Evolutionary conservation across 495 filamentous ascomycete species (phyloP), one percentile per base, ranked within the genome.

Genomic region (Penicillium crystallinum): DNA sequence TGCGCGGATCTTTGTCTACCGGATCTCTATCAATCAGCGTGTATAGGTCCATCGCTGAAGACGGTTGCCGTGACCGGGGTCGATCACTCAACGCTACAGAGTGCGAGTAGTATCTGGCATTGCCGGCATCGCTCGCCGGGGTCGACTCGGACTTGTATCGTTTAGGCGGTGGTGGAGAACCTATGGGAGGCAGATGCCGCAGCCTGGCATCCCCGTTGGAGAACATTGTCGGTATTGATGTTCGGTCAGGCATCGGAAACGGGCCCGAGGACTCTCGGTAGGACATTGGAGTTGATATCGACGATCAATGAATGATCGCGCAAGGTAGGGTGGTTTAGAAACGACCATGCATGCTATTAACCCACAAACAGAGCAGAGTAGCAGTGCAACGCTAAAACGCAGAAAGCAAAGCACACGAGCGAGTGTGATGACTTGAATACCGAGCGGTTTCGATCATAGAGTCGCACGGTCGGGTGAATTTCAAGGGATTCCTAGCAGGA

Each of bases 31-130:
- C 69, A 18, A 70, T 69, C 48, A 75, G 65, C 38, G 54, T 55
- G 40, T 74, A 66, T 46, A 75, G 67, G 22, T 74, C 71, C 72
- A 75, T 75, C 3, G 71, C 70, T 7, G 71, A 68, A 6, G 72
- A 75, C 8, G 70, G 69, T 44, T 73, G 67, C 40, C 72, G 63
- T 12, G 69, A 68, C 3, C 64, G 62, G 19, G 49, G 58, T 21
- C 59, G 55, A 6, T 73, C 68, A 43, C 63, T 67, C 22, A 62
- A 40, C 2, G 58, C 53, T 6, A 69, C 54, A 5, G 65, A 65
- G 21, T 63, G 60, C 33, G 69, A 68, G 33, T 69, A 65, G 39
- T 65, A 62, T 27, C 65, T 52, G 7, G 49, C 43, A 30, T 43
- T 59, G 23, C 59, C 59, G 2, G 49, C 44, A 42, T 66, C 63